Base-by-base conservation (phyloP, 2,329 filamentous ascomycete species). In the Penicillium sp. region DNA sequence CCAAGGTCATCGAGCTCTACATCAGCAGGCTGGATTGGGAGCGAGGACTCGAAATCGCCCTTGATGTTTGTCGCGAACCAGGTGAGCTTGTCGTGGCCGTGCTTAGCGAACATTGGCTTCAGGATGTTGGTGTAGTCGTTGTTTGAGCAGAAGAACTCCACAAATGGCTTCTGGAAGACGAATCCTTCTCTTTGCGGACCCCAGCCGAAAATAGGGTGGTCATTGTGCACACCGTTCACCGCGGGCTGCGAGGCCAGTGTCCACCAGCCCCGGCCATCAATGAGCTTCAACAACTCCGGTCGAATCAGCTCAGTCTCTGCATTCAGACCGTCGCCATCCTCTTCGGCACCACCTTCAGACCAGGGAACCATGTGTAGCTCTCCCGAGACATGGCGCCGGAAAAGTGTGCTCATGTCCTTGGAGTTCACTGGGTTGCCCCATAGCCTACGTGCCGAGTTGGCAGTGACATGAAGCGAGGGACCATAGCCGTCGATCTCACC, bases 401-500 rank as follows among this genome's bases (percentile, higher is more conserved):
- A 97, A 45, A 97, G 80, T 12, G 82, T 78, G 66, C 86, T 92
- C 67, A 99, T 89, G 69, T 97, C 92, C 31, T 82, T 78, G 1
- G 74, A 73, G 4, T 83, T 84, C 27, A 83, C 85, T 0, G 94
- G 94, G 58, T 89, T 82, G 23, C 90, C 91, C 94, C 94, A 99
- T 33, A 96, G 82, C 63, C 85, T 83, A 63, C 93, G 84, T 13
- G 94, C 94, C 70, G 93, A 87, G 2, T 87, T 83, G n/a, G 91
- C 86, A 0, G 90, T 91, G 71, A 97, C 91, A 77, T 97, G 94
- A 39, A 99, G 81, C 56, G 89, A 94, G n/a, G 96, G 92, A 12
- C 94, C 94, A 72, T 97, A 97, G n/a, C 93, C 93, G 70, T 97
- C 93, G 58, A 97, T 97, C 75, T 97, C 92, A 68, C 93, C 93